These are phyloP conservation scores for Akanthomyces dipterigenus DNA, from an alignment of 2,329 filamentous ascomycete genomes.

Conservation along the genomic window DNA sequence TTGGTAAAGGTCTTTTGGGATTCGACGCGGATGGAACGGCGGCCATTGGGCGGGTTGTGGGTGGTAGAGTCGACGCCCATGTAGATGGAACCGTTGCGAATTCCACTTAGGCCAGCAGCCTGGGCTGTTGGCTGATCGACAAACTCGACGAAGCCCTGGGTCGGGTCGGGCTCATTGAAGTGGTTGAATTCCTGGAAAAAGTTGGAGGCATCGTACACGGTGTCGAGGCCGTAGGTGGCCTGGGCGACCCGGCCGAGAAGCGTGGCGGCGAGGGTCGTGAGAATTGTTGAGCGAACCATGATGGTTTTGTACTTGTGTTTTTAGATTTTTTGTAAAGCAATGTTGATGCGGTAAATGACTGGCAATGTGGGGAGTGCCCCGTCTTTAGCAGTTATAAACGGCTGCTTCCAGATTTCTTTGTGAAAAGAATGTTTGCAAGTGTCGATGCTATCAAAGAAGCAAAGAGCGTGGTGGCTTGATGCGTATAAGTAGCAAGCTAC, in stretches of 20 bases:
- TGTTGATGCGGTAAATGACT: neutral
- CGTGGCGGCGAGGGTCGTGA: conserved; percentile 23
- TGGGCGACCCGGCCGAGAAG: conserved; percentile 22
- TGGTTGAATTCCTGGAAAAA: conserved; percentile 53
- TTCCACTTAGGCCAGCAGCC: conserved; percentile 50
- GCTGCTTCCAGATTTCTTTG: neutral
- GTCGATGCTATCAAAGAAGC: neutral
- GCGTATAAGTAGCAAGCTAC: neutral
- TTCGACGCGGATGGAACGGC: conserved; percentile 62
- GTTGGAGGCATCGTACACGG: conserved; percentile 44
- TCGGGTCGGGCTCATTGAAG: conserved; percentile 57
- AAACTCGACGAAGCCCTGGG: conserved; percentile 68
- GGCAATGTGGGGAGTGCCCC: too few species aligned
- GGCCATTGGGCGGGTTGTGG: conserved; percentile 48
- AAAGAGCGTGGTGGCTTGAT: neutral
- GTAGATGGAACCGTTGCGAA: conserved; percentile 49
- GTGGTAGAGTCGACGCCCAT: conserved; percentile 63
- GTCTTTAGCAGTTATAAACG: neutral
- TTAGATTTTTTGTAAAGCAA: neutral
- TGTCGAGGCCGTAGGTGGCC: conserved; percentile 38
- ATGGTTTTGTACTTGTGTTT: neutral
- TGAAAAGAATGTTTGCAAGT: neutral
- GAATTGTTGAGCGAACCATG: conserved; percentile 20
- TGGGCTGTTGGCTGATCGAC: conserved; percentile 53
- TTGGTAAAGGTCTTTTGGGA: conserved; percentile 60